These are phyloP conservation scores for Naganishia friedmannii DNA, from an alignment of 768 basidiomycete genomes.

Conservation along the genomic window DNA sequence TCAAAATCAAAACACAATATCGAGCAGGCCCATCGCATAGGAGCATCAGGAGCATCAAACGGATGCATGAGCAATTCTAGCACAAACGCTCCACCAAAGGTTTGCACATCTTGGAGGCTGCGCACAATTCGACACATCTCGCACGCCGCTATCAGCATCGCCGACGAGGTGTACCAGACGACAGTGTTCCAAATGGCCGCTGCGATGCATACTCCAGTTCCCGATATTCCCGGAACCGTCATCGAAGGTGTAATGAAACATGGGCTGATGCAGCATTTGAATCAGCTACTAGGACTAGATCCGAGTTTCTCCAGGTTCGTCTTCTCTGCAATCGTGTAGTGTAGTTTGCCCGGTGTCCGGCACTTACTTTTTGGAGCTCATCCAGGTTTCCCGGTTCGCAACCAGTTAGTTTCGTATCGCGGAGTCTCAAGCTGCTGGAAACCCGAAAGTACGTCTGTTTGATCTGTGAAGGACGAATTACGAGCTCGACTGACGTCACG, in stretches of 20 bases:
- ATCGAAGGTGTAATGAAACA: conserved; percentile 36
- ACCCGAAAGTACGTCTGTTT: background rate
- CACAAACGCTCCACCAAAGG: too few species aligned
- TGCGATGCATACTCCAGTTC: conserved; percentile 37
- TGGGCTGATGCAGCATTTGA: conserved; percentile 35
- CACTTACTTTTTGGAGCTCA: conserved; percentile 52
- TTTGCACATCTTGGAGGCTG: too few species aligned
- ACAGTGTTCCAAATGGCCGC: background rate
- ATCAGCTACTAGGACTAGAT: conserved; percentile 38
- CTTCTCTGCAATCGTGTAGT: background rate
- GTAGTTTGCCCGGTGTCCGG: background rate
- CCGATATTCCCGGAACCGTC: conserved; percentile 42
- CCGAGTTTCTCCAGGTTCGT: conserved; percentile 22
- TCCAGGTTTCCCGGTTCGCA: conserved; percentile 82
- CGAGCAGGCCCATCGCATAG: too few species aligned
- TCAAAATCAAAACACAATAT: too few species aligned
- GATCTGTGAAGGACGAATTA: background rate
- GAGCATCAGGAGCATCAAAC: too few species aligned
- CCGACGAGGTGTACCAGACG: background rate
- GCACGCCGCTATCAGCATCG: too few species aligned
- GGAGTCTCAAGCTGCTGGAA: background rate
- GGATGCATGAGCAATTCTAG: too few species aligned
- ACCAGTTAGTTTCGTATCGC: conserved; percentile 73
- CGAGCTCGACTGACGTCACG: background rate
- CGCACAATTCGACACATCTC: too few species aligned